Percentiles rank a stretch among this genome's conserved stretches.
Conservation (phyloP, 129 eudicot species). For the Centrapalus pauciflorus region DNA sequence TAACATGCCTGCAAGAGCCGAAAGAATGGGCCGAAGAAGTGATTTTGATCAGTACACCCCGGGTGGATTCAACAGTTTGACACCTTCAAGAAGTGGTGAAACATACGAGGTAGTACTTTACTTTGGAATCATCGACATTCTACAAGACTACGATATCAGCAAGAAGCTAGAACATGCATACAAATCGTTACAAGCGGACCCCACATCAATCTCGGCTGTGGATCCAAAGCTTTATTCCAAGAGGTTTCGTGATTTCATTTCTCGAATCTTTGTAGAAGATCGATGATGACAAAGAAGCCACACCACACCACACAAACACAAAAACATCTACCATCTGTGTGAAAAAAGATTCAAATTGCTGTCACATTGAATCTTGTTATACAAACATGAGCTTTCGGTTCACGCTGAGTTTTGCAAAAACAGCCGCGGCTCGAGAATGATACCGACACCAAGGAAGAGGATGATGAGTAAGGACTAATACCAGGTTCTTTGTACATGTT, state of each 20-base stretch:
- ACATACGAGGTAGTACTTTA: constrained; percentile 81
- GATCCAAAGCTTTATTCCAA: constrained; percentile 92
- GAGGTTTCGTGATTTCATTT: constrained; percentile 79
- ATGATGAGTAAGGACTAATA: too few relatives aligned
- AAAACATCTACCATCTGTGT: too few relatives aligned
- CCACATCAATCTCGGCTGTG: constrained; percentile 90
- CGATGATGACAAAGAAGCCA: constrained; percentile 32
- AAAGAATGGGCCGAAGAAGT: constrained; percentile 69
- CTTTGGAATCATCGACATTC: constrained; percentile 89
- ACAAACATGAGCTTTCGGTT: neutral
- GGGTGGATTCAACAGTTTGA: constrained; percentile 49
- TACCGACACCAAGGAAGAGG: constrained; percentile 1
- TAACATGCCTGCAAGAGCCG: constrained; percentile 96
- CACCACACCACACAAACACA: too few relatives aligned
- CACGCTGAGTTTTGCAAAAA: constrained; percentile 42
- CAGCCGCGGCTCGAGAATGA: constrained; percentile 20
- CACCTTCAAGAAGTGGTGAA: constrained; percentile 60
- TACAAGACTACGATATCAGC: constrained; percentile 95
- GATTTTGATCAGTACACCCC: constrained; percentile 80
- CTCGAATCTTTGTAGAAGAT: constrained; percentile 82
- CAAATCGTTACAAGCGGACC: constrained; percentile 91
- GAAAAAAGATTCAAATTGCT: constrained; percentile 30
- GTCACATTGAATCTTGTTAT: constrained; percentile 29
- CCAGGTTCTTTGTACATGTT: constrained; percentile 44
- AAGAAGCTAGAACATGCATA: constrained; percentile 96